These are phyloP conservation scores for Hymenotorrendiella dingleyae DNA, from an alignment of 2,329 filamentous ascomycete species.

Conservation along the genomic window DNA sequence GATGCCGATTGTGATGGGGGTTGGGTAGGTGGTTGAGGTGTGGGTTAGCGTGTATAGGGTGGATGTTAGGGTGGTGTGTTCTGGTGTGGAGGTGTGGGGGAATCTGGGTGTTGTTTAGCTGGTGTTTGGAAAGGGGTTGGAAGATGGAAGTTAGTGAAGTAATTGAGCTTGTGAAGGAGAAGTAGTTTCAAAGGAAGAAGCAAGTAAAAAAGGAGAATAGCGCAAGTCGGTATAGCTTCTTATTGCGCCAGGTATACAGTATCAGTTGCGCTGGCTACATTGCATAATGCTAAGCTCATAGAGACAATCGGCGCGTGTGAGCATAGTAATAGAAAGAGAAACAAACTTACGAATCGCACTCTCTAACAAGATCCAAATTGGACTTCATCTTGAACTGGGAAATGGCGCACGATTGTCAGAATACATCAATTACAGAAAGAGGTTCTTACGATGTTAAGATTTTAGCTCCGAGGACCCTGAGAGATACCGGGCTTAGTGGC, in stretches of 20 bases:
- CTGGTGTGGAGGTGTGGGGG: slow-evolving; percentile 62
- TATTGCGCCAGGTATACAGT: too few relatives aligned
- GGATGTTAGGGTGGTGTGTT: slow-evolving; percentile 50
- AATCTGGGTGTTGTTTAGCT: slow-evolving; percentile 49
- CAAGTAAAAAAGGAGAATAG: too few relatives aligned
- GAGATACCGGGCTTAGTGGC: too few relatives aligned
- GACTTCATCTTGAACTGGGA: slow-evolving; percentile 19
- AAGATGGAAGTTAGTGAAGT: too few relatives aligned
- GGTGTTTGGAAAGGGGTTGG: neutral
- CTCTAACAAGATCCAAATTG: slow-evolving; percentile 47
- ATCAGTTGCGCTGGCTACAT: too few relatives aligned
- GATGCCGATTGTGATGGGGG: slow-evolving; percentile 55
- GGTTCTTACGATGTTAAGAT: neutral
- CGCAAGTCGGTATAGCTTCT: too few relatives aligned
- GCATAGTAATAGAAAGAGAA: neutral
- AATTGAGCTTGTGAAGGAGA: neutral
- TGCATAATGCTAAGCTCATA: too few relatives aligned
- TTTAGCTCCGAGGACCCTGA: too few relatives aligned
- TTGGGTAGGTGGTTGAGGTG: slow-evolving; percentile 28
- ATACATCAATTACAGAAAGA: neutral
- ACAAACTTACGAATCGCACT: slow-evolving; percentile 47
- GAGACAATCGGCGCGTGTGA: too few relatives aligned
- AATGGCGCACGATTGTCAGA: neutral
- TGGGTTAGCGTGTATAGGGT: slow-evolving; percentile 62
- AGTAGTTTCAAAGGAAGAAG: too few relatives aligned